Percentiles rank a stretch among this genome's conserved stretches.
Evolutionary conservation across 768 basidiomycete species (phyloP).

Genomic region (Tubosaeta sp.): DNA sequence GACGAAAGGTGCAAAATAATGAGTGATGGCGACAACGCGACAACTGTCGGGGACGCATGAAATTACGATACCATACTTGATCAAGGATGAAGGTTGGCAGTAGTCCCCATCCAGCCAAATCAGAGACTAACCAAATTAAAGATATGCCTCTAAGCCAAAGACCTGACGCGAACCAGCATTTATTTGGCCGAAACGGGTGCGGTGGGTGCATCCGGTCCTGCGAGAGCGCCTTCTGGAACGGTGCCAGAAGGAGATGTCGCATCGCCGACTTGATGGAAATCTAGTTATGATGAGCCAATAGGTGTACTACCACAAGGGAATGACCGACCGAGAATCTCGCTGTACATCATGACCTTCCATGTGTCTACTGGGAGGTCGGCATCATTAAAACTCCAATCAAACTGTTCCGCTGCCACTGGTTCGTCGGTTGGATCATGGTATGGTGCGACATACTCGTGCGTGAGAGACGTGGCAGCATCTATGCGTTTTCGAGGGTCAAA

Average conservation of each 20-base stretch:
- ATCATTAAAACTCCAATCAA: slow-evolving; percentile 99
- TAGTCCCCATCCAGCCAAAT: background rate
- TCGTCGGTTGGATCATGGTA: slow-evolving; percentile 99
- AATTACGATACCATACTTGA: slow-evolving; percentile 16
- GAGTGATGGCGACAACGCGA: slow-evolving; percentile 3
- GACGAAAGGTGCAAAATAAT: slow-evolving; percentile 5
- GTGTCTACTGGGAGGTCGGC: slow-evolving; percentile 97
- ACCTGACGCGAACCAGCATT: background rate
- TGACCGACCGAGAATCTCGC: slow-evolving; percentile 85
- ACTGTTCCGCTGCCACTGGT: slow-evolving; percentile 87
- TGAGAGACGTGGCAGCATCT: slow-evolving; percentile 85
- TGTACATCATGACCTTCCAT: slow-evolving; percentile 99
- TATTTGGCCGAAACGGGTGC: slow-evolving; percentile 15
- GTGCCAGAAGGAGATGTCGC: slow-evolving; percentile 32
- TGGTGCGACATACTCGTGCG: slow-evolving; percentile 90
- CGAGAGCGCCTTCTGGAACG: slow-evolving; percentile 61
- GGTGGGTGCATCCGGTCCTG: slow-evolving; percentile 48
- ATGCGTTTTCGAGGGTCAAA: slow-evolving; percentile 98
- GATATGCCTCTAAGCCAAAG: slow-evolving; percentile 4
- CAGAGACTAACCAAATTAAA: slow-evolving; percentile 12
- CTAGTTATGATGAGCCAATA: slow-evolving; percentile 32
- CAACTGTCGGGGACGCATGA: background rate
- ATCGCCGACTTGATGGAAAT: slow-evolving; percentile 79
- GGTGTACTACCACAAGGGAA: background rate
- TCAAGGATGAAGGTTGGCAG: slow-evolving; percentile 9